Base-by-base conservation (phyloP, 2,329 filamentous ascomycete species). In the Venturia asperata region DNA sequence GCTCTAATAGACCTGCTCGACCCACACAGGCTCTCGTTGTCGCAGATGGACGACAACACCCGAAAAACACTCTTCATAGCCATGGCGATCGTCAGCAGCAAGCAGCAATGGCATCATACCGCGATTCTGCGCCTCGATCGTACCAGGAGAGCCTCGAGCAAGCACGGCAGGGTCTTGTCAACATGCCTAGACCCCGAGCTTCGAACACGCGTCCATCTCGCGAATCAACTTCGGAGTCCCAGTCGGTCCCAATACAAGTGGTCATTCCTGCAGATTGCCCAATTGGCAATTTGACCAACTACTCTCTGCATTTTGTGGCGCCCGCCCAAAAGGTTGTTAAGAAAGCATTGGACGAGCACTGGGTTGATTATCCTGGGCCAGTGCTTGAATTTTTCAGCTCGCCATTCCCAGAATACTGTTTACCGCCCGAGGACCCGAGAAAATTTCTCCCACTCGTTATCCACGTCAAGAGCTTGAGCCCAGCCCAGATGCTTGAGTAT, bases 381-480 rank as follows among this genome's bases (percentile, higher is more conserved):
- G 52, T 58, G 17, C 52, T 7, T 9, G 52, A 58, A 21, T 58
- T 58, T 11, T 58, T 58, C 52, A 58, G 30, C 52, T 58, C 52
- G 27, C 52, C 52, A 24, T 58, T 58, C 52, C 52, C 52, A 58
- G 52, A 58, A 21, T 58, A 58, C 30, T 58, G 52, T 27, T n/a
- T 37, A 15, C 30, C 15, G 7, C 52, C 52, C 15, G 52, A 58
- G 15, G 30, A 58, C 27, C 52, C 52, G 4, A 37, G 37, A 3
- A 11, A 58, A 3, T 58, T 58, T 37, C 52, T 58, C 10, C 52
- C 52, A 15, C 5, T 27, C 27, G 52, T 24, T 17, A 58, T 58
- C 27, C 52, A 19, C 21, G 9, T 34, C 27, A 58, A 58, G 30
- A 37, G 17, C 5, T 11, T 58, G 52, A 58, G 52, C 30, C 52